phyloP scores from a whole-genome alignment of 805 yeast genomes.

The Candida patagonica region DNA sequence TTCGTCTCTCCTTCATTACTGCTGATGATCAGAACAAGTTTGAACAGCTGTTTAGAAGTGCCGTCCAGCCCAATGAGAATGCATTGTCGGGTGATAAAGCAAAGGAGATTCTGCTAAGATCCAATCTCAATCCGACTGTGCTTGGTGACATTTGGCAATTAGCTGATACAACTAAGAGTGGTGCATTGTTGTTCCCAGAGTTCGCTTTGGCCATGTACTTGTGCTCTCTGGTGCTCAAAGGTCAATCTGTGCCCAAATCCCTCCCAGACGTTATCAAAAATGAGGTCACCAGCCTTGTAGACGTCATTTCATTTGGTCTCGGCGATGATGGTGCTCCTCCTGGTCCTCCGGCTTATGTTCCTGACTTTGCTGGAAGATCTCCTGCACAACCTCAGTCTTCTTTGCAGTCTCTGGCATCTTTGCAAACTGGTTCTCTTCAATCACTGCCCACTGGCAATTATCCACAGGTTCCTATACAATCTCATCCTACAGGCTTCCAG shows the following conservation, averaged over 20 bases:
- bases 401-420: constrained; percentile 6
- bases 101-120: constrained; percentile 66
- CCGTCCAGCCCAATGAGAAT: constrained; percentile 57
- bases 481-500: constrained; percentile 16
- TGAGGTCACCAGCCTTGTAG: constrained; percentile 85
- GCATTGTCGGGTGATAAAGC: constrained; percentile 51
- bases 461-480: too few species aligned
- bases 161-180: constrained; percentile 82
- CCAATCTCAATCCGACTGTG: constrained; percentile 64
- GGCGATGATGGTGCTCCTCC: constrained; percentile 38
- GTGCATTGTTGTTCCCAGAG: constrained; percentile 82
- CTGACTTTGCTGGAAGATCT: constrained; percentile 13
- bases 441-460: background rate
- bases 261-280: constrained; percentile 66
- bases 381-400: constrained; percentile 1
- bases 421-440: constrained; percentile 12
- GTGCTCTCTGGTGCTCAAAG: constrained; percentile 67
- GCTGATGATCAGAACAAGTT: constrained; percentile 79
- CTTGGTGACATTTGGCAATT: constrained; percentile 85
- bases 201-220: constrained; percentile 87
- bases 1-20: constrained; percentile 76
- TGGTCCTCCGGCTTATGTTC: constrained; percentile 19
- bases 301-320: constrained; percentile 71
- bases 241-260: constrained; percentile 64
- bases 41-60: constrained; percentile 72